Evolutionary conservation across 2,329 filamentous ascomycete species (phyloP), one percentile per base, ranked within the genome.

Genomic region (Epichloe amarillans): DNA sequence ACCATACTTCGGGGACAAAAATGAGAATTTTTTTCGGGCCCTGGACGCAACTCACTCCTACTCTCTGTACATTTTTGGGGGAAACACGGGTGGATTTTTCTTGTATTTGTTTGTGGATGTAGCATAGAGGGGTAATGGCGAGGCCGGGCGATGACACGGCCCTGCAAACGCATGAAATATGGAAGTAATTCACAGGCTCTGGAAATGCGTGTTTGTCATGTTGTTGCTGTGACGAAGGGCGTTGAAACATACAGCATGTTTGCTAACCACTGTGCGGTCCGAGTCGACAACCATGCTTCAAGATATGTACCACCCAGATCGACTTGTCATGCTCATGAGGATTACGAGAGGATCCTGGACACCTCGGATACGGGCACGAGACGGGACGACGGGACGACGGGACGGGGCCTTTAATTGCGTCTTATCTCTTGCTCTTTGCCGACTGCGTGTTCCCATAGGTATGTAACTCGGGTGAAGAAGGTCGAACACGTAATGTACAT

Each of bases 61-160:
- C 41, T 50, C 48, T 40, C 17, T 50, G 48, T 50, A 50, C 42
- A 46, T 40, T 50, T 42, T 23, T 37, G 33, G n/a, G 19, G 33
- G 26, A 23, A 19, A 11, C 23, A 44, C 26, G 41, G 41, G 15
- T 33, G 36, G 15, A 35, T 17, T 39, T 33, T 33, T 44, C 40
- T 46, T 50, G 33, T 50, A 49, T 40, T 35, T 50, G 8, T 45
- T 38, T 41, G 43, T 26, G 37, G 8, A 50, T 17, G 14, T 43
- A 49, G 15, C 8, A 45, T 46, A 50, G 33, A 15, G 30, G 35
- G 30, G 26, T n/a, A n/a, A 7, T 15, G 26, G 11, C 15, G 19
- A 14, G 12, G 36, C 5, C 14, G 17, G 39, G 10, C 38, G 38
- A 42, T 26, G 39, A 30, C 30, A 30, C 11, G 30, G 30, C 30